Percentiles rank a stretch among this genome's conserved stretches.
These are phyloP conservation scores for Populus hybrid DNA, from an alignment of 441 rosid species.

Conservation along the genomic window DNA sequence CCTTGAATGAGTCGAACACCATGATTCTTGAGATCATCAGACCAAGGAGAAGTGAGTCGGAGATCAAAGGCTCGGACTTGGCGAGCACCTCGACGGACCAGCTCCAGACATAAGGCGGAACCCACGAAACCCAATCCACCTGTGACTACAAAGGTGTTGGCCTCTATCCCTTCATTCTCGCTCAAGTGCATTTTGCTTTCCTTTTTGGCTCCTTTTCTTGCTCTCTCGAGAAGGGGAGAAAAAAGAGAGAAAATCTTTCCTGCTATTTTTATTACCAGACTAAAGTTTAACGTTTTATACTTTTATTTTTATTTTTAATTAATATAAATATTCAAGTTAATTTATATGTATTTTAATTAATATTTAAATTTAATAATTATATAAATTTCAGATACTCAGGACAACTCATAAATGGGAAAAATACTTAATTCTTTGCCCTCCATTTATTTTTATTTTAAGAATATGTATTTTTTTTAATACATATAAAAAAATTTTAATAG, in stretches of 20 bases:
- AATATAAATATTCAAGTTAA: no score
- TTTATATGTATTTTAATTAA: no score
- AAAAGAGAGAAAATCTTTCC: background rate
- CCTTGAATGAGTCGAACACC: constrained; percentile 70
- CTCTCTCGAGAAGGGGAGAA: background rate
- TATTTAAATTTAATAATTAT: no score
- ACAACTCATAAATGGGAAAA: no score
- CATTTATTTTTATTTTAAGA: background rate
- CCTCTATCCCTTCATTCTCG: constrained; percentile 15
- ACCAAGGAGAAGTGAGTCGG: constrained; percentile 64
- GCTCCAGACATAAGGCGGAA: constrained; percentile 72
- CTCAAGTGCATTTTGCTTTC: constrained; percentile 16
- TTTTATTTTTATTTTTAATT: no score
- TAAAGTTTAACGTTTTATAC: background rate
- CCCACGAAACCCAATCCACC: constrained; percentile 86
- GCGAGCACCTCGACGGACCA: constrained; percentile 68
- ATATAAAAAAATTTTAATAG: no score
- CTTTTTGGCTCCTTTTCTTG: background rate
- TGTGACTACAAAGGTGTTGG: constrained; percentile 59
- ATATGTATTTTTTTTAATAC: background rate
- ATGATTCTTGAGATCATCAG: constrained; percentile 36
- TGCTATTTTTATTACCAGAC: background rate
- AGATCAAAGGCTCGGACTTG: constrained; percentile 56
- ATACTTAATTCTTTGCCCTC: background rate
- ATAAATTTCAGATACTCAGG: no score